Evolutionary conservation across 2,329 filamentous ascomycete genomes (phyloP), one percentile per base, ranked within the genome.

Genomic region (Trichocomaceae sp.): DNA sequence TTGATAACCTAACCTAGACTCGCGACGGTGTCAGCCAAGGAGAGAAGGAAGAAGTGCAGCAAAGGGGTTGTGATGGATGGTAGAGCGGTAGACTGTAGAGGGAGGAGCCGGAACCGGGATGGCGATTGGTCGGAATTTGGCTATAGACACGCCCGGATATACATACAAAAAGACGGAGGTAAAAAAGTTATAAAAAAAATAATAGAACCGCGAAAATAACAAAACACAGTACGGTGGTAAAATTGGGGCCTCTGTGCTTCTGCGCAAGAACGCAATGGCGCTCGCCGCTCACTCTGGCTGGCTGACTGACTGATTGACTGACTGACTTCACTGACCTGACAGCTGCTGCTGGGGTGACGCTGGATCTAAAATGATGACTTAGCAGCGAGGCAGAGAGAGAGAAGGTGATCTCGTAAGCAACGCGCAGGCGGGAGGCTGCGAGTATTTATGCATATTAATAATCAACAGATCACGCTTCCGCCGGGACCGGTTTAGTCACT

Each of bases 351-450:
- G n/a, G 29, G 7, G 29, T 33, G 10, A 33, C 29, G 29, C 29
- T 26, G 26, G 26, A 29, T 29, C 31, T 35, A 35, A 13, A 35
- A 35, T 19, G 51, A 45, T 35, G 52, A 55, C 59, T 22, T 50
- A 37, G 44, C 31, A 49, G 42, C 33, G 37, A 37, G 29, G 9
- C 46, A 31, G 52, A 46, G 42, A 47, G 39, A 29, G 50, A 31
- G 37, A 42, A 23, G 49, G 35, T 58, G 62, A 63, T 64, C 59
- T 63, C 62, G 62, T 64, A 64, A 64, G 62, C 62, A 64, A 29
- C 23, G 53, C 33, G 33, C 12, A n/a, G 35, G n/a, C 35, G n/a
- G 10, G 35, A n/a, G 33, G 12, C 33, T 37, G 10, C 15, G 2
- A 17, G 4, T 39, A 39, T 39, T 39, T 39, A 39, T 39, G 35